Evolutionary conservation across 2,329 filamentous ascomycete genomes (phyloP), one percentile per base, ranked within the genome.

Genomic region (Colletotrichum destructivum): DNA sequence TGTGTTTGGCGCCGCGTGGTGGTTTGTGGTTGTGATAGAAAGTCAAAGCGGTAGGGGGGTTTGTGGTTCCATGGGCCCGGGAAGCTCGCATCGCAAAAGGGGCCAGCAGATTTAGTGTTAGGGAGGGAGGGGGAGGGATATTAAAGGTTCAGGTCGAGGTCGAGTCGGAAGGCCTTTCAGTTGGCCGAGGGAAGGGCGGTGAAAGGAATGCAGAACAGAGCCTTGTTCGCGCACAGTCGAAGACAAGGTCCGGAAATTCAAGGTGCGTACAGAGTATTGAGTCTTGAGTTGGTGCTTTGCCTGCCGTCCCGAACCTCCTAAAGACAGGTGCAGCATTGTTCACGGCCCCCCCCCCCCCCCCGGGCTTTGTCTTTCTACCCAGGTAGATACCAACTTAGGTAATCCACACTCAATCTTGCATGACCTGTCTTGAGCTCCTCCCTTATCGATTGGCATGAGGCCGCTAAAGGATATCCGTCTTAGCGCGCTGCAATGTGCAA

Each of bases 271-370:
- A 3, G n/a, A 35, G 44, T 47, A 31, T 52, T 6, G n/a, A 35
- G 44, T 47, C 31, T 56, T 23, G 54, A 56, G 35, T 23, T 7
- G 52, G 31, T 38, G 52, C 31, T 12, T 12, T 49, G 35, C 31
- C 65, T 44, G 60, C 64, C 66, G 21, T 72, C 54, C 55, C 46
- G 46, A 60, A 54, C 11, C n/a, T 42, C 11, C 9, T 35, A 44
- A 61, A 65, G 60, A 59, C 70, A 62, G 67, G 56, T 57, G 61
- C 70, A 71, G 61, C 70, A 71, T 72, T 72, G 70, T 71, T 66
- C 66, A 61, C 42, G 38, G 60, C 66, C 31, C 23, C n/a, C n/a
- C n/a, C n/a, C n/a, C n/a, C n/a, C n/a, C n/a, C n/a, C 15, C 21
- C 49, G 16, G 23, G 11, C 23, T 16, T 31, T 31, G 26, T 31